Conservation (phyloP, 192 early-diverging fungal genomes). For the Oehlia diaphana region DNA sequence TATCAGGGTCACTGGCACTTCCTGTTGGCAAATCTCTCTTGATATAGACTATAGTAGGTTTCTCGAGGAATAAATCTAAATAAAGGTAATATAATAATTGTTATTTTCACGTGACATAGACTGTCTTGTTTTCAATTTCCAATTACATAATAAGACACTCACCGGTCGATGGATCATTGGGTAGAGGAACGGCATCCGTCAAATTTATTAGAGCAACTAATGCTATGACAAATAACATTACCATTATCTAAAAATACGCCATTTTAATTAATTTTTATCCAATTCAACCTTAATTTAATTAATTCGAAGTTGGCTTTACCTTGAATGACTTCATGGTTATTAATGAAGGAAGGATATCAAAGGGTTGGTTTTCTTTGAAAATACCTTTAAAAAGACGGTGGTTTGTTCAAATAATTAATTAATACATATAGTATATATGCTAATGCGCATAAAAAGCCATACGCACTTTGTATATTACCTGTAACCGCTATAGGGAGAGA, state of each 20-base stretch:
- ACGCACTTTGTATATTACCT: too few relatives aligned
- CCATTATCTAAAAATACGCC: neutral
- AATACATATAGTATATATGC: too few relatives aligned
- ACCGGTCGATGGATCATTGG: conserved; percentile 35
- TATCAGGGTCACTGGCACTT: neutral
- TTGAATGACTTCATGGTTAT: neutral
- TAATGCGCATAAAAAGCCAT: neutral
- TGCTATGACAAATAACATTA: neutral
- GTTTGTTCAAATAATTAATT: too few relatives aligned
- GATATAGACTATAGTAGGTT: neutral
- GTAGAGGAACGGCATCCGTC: neutral
- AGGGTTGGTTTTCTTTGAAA: neutral
- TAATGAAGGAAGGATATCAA: neutral
- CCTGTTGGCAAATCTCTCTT: too few relatives aligned
- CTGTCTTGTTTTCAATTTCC: neutral
- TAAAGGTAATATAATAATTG: too few relatives aligned
- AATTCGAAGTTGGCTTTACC: neutral
- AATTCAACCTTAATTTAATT: neutral
- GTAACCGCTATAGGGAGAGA: neutral
- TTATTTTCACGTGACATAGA: conserved; percentile 34
- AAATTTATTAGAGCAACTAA: neutral
- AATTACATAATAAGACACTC: neutral
- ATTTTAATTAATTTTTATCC: too few relatives aligned
- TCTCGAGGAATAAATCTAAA: neutral
- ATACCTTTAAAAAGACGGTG: neutral